Evolutionary conservation across 2,329 filamentous ascomycete species (phyloP), one percentile per base, ranked within the genome.

Genomic region (Clarireedia monteithiana): DNA sequence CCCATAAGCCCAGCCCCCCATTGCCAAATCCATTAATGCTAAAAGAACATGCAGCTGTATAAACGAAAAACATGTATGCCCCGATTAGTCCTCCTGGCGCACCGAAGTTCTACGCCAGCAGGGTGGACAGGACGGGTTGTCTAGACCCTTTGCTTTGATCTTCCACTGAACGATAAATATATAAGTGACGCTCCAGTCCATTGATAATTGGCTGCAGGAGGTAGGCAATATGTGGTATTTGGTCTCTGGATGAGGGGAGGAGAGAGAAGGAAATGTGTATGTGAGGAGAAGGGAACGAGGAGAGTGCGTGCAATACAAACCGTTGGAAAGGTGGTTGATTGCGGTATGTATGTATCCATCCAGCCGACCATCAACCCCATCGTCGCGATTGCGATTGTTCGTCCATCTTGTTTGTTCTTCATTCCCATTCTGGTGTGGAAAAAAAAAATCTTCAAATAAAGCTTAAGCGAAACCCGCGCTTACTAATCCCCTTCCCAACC

Each of bases 51-150:
- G 0, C 7, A 23, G 10, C 38, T 40, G 15, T 9, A 44, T 20
- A 15, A 10, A 46, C 14, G 5, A 15, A 14, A 46, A 46, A 48
- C n/a, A 57, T 70, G 66, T 70, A 62, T 67, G 68, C 69, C 68
- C 64, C 62, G 62, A 66, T 70, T 70, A 70, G 68, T 70, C 68
- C 68, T 70, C 67, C 64, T 69, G 62, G 66, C 65, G 64, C 67
- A 70, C 64, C 64, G 46, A 53, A 30, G 27, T 30, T 69, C 65
- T 55, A 64, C 64, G 62, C 65, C 68, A 70, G 60, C 67, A 70
- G 68, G 68, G 68, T 70, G 68, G 68, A 70, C 65, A 57, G 66
- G 68, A 69, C 68, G 62, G 67, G 68, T 65, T 70, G 68, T 70
- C 68, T 70, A 70, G 68, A 64, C 68, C 67, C 60, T 66, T 67